A percentile compares a stretch with the other conserved stretches of the same genome.
Conservation (phyloP, 1,139 yeast species). For the Debaryomyces robertsiae region DNA sequence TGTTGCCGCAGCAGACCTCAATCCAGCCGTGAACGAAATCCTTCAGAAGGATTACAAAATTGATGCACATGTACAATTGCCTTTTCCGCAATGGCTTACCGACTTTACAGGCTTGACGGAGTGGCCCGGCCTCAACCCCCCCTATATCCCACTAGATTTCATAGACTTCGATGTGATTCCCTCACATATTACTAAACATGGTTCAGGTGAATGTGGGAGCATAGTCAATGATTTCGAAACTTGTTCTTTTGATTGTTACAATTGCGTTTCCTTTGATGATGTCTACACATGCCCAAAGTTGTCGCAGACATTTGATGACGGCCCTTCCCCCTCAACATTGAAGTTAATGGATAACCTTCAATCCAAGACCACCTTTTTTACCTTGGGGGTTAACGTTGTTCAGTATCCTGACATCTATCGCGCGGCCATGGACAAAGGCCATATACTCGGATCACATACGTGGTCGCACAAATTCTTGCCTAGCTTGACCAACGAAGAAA, state of each 20-base stretch:
- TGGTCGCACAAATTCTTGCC: conserved; percentile 93
- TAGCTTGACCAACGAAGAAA: conserved; percentile 69
- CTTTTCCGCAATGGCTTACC: conserved; percentile 79
- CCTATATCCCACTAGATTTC: conserved; percentile 78
- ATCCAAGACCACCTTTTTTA: conserved; percentile 72
- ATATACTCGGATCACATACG: conserved; percentile 84
- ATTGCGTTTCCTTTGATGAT: conserved; percentile 80
- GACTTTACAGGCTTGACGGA: conserved; percentile 69
- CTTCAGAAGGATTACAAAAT: not conserved
- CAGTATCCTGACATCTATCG: conserved; percentile 73
- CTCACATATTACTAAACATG: conserved; percentile 46
- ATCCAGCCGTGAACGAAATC: not conserved
- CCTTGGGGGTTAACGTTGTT: conserved; percentile 79
- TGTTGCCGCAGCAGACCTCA: conserved; percentile 1
- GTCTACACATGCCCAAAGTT: conserved; percentile 70
- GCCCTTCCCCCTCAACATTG: conserved; percentile 77
- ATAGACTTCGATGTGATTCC: conserved; percentile 60
- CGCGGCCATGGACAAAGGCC: conserved; percentile 61
- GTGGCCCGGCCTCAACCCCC: conserved; percentile 90
- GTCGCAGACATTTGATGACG: conserved; percentile 93
- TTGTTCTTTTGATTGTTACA: conserved; percentile 86
- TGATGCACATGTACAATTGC: conserved; percentile 21
- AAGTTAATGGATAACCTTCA: conserved; percentile 55
- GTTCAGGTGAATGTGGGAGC: conserved; percentile 60
- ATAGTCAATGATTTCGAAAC: conserved; percentile 40